Conservation (phyloP, 1,139 yeast species). For the Nadsonia commutata region DNA sequence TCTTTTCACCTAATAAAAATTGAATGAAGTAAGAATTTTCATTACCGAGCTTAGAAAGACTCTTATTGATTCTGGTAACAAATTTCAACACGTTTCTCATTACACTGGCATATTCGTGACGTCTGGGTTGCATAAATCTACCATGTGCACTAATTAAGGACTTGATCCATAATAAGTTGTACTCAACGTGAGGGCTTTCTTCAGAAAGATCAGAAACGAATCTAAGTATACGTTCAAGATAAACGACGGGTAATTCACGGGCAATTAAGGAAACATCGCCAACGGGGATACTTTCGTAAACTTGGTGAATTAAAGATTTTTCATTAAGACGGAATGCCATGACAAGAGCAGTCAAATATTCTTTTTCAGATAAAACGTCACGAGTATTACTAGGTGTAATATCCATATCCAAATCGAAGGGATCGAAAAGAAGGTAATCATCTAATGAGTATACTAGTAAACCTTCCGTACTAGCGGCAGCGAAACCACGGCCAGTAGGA, state of each 20-base stretch:
- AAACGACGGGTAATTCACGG: constrained; percentile 58
- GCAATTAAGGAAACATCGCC: constrained; percentile 54
- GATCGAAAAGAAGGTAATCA: constrained; percentile 67
- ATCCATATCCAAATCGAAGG: constrained; percentile 87
- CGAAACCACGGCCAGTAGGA: constrained; percentile 83
- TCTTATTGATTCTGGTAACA: constrained; percentile 60
- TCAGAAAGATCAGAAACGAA: constrained; percentile 60
- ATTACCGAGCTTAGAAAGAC: constrained; percentile 41
- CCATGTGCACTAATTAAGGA: constrained; percentile 63
- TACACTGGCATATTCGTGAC: constrained; percentile 50
- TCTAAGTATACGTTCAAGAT: constrained; percentile 49
- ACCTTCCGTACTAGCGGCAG: constrained; percentile 95
- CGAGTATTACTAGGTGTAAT: constrained; percentile 69
- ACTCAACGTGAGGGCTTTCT: constrained; percentile 79
- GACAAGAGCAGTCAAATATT: constrained; percentile 66
- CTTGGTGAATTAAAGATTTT: constrained; percentile 49
- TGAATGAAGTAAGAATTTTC: constrained; percentile 41
- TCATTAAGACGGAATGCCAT: constrained; percentile 94
- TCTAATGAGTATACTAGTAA: constrained; percentile 70
- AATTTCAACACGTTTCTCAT: constrained; percentile 65
- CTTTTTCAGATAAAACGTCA: constrained; percentile 41
- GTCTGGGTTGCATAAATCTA: constrained; percentile 46
- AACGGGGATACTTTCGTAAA: constrained; percentile 66
- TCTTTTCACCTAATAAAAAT: constrained; percentile 18
- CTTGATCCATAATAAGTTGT: constrained; percentile 68